Evolutionary conservation across 2,329 filamentous ascomycete genomes (phyloP), one percentile per base, ranked within the genome.

Genomic region (Curvularia sp.): DNA sequence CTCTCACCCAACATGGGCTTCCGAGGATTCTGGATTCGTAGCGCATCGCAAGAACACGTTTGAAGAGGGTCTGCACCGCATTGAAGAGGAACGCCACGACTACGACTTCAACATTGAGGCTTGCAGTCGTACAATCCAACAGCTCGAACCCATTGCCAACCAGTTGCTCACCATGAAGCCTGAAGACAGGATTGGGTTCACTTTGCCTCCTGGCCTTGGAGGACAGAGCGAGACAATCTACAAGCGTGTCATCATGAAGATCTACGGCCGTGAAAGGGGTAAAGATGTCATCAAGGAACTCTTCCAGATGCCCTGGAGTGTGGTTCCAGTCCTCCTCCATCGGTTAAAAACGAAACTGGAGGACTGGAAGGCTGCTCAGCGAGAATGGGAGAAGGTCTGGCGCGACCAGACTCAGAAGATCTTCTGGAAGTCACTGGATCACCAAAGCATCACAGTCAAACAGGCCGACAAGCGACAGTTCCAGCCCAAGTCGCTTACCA

Each of bases 311-410:
- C 95, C 95, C 0, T 93, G 91, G 71, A 88, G 89, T 39, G 93
- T 98, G 3, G 88, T 99, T 2, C 95, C 95, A 0, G 88, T 98
- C 38, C 86, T 99, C 28, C 82, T 99, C 60, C 89, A 91, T 51
- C 87, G 95, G 12, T 84, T 99, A 68, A 98, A 98, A 80, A 92
- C 96, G 71, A 97, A 98, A 76, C 89, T 96, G 44, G 95, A 99
- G 77, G 93, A 98, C 71, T 99, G 95, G 95, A 92, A 96, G 64
- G 93, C 96, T 67, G 94, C 92, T 5, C 93, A 91, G 83, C 92
- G 95, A 31, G 96, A 99, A 75, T 99, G 95, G 95, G 93, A 98
- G 77, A 97, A 97, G 79, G 93, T 99, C 7, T 99, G 95, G 95
- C 92, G 95, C 63, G 89, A 92, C 49, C 95, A 98, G 80, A 98